A percentile compares a stretch with the other conserved stretches of the same genome.
Evolutionary conservation across 2,329 filamentous ascomycete species (phyloP).

Genomic region (Aspergillus latus): DNA sequence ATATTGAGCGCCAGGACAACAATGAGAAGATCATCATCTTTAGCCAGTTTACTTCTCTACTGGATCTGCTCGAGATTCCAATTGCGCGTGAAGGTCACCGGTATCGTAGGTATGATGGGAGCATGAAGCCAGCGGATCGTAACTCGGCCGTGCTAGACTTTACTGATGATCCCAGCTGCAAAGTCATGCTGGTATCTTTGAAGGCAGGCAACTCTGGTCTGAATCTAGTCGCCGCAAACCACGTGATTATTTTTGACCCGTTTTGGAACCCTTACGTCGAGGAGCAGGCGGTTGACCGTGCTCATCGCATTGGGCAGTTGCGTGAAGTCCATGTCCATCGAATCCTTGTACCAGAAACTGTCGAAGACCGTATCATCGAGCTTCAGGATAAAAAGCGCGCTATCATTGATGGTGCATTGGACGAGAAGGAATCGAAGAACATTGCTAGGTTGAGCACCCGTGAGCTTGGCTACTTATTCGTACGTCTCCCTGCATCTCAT

Average conservation of each 20-base stretch:
- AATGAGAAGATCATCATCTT: slow-evolving; percentile 77
- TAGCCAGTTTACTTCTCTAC: slow-evolving; percentile 75
- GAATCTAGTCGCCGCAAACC: slow-evolving; percentile 78
- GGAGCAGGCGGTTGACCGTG: slow-evolving; percentile 86
- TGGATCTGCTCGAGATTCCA: slow-evolving; percentile 74
- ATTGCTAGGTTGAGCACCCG: slow-evolving; percentile 64
- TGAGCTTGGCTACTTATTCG: slow-evolving; percentile 72
- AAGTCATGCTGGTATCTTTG: slow-evolving; percentile 74
- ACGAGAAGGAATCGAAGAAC: slow-evolving; percentile 68
- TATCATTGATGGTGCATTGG: slow-evolving; percentile 75
- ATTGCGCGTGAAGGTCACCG: slow-evolving; percentile 58
- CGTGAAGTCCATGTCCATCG: slow-evolving; percentile 75
- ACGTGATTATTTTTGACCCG: slow-evolving; percentile 86
- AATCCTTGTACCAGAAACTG: slow-evolving; percentile 71
- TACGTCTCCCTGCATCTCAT: slow-evolving; percentile 23
- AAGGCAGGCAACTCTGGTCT: slow-evolving; percentile 83
- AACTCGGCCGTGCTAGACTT: slow-evolving; percentile 69
- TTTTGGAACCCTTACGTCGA: slow-evolving; percentile 96
- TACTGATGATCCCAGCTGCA: slow-evolving; percentile 58
- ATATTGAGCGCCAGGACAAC: slow-evolving; percentile 51
- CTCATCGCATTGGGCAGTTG: slow-evolving; percentile 81
- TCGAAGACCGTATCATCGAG: slow-evolving; percentile 81
- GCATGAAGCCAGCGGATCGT: slow-evolving; percentile 66
- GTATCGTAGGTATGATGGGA: slow-evolving; percentile 73
- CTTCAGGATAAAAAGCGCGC: slow-evolving; percentile 77